These are phyloP conservation scores for Ganoderma sp. DNA, from an alignment of 1,284 basidiomycete species.

Conservation along the genomic window DNA sequence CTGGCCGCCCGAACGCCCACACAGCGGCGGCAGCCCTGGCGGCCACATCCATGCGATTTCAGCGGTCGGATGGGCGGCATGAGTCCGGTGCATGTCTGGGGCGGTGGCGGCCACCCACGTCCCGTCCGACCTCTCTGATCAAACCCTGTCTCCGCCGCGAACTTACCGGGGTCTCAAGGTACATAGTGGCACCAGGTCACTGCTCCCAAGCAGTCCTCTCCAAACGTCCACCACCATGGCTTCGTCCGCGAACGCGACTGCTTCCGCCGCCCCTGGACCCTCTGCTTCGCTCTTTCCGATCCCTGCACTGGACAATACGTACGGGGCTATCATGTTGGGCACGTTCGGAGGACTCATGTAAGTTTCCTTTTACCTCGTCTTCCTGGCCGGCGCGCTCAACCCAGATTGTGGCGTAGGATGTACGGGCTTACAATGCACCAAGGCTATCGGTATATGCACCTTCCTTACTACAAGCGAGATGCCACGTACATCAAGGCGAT, in stretches of 20 bases:
- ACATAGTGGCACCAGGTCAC: background rate
- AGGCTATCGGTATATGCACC: slow-evolving; percentile 1
- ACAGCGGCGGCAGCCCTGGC: background rate
- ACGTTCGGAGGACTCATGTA: slow-evolving; percentile 6
- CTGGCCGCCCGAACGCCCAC: background rate
- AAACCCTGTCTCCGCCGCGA: background rate
- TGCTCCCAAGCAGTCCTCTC: background rate
- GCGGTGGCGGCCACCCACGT: background rate
- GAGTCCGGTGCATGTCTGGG: background rate
- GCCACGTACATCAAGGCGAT: background rate
- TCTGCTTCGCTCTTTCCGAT: background rate
- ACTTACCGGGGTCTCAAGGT: background rate
- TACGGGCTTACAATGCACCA: slow-evolving; percentile 4
- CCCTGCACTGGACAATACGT: slow-evolving; percentile 4
- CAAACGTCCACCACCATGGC: background rate
- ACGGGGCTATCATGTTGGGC: slow-evolving; percentile 5
- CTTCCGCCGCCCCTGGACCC: background rate
- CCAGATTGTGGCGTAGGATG: background rate
- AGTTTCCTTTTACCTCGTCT: background rate
- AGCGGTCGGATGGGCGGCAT: background rate
- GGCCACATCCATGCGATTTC: background rate
- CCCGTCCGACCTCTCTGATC: background rate
- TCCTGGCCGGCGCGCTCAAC: background rate
- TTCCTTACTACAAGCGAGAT: background rate
- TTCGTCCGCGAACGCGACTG: background rate